These are phyloP conservation scores for Dictyostelium purpureum DNA, from an alignment of 78 protist genomes.

Conservation along the genomic window DNA sequence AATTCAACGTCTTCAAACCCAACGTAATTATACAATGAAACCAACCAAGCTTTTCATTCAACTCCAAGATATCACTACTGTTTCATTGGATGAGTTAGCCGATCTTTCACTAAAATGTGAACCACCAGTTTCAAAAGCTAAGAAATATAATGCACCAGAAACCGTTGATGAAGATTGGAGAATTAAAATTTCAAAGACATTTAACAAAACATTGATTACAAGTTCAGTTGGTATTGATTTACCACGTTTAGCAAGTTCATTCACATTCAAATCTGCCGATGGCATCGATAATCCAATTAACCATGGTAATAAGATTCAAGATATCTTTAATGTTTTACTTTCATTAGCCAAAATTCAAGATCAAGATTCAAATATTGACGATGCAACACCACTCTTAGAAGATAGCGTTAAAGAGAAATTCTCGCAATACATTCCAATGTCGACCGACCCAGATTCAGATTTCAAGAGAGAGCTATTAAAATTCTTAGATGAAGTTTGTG, in stretches of 20 bases:
- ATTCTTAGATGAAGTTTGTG: slow-evolving; percentile 41
- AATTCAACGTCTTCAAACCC: slow-evolving; percentile 57
- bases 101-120: slow-evolving; percentile 51
- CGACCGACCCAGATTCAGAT: slow-evolving; percentile 54
- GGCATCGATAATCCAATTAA: not conserved
- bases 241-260: slow-evolving; percentile 43
- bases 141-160: slow-evolving; percentile 33
- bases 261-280: not conserved
- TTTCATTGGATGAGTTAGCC: slow-evolving; percentile 53
- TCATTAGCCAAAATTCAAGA: not conserved
- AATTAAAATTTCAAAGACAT: slow-evolving; percentile 26
- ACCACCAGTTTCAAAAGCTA: slow-evolving; percentile 31
- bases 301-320: slow-evolving; percentile 33
- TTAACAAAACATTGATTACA: slow-evolving; percentile 7
- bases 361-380: not conserved
- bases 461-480: slow-evolving; percentile 41
- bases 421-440: slow-evolving; percentile 25
- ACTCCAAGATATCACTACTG: slow-evolving; percentile 41
- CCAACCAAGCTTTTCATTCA: slow-evolving; percentile 48
- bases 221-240: slow-evolving; percentile 61
- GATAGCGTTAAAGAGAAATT: not conserved
- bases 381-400: not conserved
- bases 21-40: slow-evolving; percentile 34
- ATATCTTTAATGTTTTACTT: slow-evolving; percentile 3
- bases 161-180: slow-evolving; percentile 38